These are phyloP conservation scores for Salix purpurea DNA, from an alignment of 345 rosid species.

Conservation along the genomic window DNA sequence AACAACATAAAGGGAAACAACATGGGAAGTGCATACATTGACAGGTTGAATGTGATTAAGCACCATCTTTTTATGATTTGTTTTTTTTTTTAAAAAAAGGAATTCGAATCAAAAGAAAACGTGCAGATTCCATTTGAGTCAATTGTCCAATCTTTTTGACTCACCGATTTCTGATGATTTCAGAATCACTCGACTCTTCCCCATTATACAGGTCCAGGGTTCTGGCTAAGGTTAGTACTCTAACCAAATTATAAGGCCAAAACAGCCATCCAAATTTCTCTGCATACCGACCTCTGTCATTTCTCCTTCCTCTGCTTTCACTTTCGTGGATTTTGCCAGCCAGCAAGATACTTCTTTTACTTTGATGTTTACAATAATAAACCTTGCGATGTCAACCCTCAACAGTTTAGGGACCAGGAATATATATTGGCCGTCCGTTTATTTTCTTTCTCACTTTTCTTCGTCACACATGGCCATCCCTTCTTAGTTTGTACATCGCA, in stretches of 20 bases:
- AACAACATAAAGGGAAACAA: not conserved
- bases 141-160: not conserved
- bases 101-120: not conserved
- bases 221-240: no score
- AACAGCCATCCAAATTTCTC: not conserved
- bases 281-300: not conserved
- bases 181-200: no score
- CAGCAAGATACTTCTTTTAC: not conserved
- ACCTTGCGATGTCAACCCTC: not conserved
- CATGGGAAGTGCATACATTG: not conserved
- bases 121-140: not conserved
- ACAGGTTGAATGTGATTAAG: conserved; percentile 5
- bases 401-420: not conserved
- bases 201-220: not conserved
- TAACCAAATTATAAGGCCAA: not conserved
- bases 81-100: not conserved
- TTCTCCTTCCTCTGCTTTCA: not conserved
- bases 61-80: not conserved
- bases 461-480: not conserved
- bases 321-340: not conserved
- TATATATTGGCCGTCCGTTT: not conserved
- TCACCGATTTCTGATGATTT: not conserved
- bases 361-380: not conserved
- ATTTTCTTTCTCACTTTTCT: not conserved
- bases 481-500: not conserved